phyloP scores from a whole-genome alignment of 192 early-diverging fungal species.

The Ambispora gerdemannii region DNA sequence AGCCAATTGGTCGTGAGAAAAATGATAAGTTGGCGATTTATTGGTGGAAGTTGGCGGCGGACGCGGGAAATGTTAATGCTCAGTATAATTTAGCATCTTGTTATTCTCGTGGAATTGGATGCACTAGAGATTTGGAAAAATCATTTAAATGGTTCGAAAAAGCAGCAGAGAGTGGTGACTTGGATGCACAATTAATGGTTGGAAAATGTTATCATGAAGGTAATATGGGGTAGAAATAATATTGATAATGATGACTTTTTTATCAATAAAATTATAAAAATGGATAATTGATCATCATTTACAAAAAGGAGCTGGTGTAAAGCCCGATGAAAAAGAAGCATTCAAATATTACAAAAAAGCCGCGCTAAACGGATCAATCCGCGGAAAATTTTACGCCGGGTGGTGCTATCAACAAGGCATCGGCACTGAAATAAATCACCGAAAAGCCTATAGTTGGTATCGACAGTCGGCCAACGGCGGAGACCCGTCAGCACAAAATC shows the following conservation, averaged over 20 bases:
- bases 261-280: no score
- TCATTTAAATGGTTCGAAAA: slow-evolving; percentile 63
- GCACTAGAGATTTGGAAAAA: slow-evolving; percentile 56
- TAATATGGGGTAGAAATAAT: slow-evolving; percentile 48
- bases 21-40: slow-evolving; percentile 47
- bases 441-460: slow-evolving; percentile 60
- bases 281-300: no score
- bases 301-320: slow-evolving; percentile 55
- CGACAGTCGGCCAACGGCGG: slow-evolving; percentile 57
- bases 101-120: slow-evolving; percentile 73
- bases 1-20: slow-evolving; percentile 54
- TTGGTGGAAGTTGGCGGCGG: slow-evolving; percentile 61
- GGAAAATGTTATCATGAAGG: slow-evolving; percentile 62
- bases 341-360: slow-evolving; percentile 62
- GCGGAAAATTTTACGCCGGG: slow-evolving; percentile 54
- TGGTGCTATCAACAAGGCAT: slow-evolving; percentile 66
- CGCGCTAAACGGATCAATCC: slow-evolving; percentile 62
- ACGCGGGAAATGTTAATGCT: slow-evolving; percentile 54
- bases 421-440: slow-evolving; percentile 49
- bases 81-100: slow-evolving; percentile 75
- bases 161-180: slow-evolving; percentile 53
- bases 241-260: not conserved
- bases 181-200: slow-evolving; percentile 55
- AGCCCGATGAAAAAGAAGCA: slow-evolving; percentile 44
- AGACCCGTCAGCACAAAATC: slow-evolving; percentile 60